Evolutionary conservation across 139 green algal species (phyloP), one percentile per base, ranked within the genome.

Genomic region (Chlamydomonas incerta): DNA sequence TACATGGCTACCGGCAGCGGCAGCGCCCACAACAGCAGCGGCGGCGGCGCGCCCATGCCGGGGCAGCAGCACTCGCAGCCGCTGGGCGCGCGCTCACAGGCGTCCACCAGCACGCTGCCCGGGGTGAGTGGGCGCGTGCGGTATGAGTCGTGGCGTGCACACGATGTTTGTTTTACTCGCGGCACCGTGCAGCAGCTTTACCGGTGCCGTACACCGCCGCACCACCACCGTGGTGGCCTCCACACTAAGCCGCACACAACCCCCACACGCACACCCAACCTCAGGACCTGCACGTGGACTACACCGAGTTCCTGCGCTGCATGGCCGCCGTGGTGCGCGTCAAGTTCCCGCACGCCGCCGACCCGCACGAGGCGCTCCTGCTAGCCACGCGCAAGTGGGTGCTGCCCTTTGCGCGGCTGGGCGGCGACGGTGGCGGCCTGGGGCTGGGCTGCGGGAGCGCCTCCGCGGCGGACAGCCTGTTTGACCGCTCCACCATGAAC

Each of bases 401-500:
- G 26, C 57, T 86, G 80, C 80, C 80, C 34, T 86, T 86, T 34
- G 68, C 80, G 35, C 68, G 80, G 6, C 41, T 50, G 6, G 41
- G 41, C 41, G 41, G 41, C 41, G 41, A 50, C 6, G 41, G 41
- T 8, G 41, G 41, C 41, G 41, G 41, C 6, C 41, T 50, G 41
- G 41, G 41, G 41, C 41, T 50, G 41, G 41, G 41, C 41, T 50
- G 6, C 6, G 41, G 41, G 6, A 5, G 6, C 41, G 41, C 41
- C 5, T 50, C 41, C 41, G 41, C 41, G 41, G 41, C 41, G 41
- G 41, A 50, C 20, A 69, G 68, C 9, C 55, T 86, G 28, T 86
- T 80, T 50, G 71, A 34, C 68, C 80, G 80, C 68, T 57, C 47
- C 68, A 80, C 68, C 34, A 72, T 86, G 65, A 79, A 86, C 80